A percentile compares a stretch with the other conserved stretches of the same genome.
These are phyloP conservation scores for Baeospora myosura DNA, from an alignment of 1,284 basidiomycete species.

Conservation along the genomic window DNA sequence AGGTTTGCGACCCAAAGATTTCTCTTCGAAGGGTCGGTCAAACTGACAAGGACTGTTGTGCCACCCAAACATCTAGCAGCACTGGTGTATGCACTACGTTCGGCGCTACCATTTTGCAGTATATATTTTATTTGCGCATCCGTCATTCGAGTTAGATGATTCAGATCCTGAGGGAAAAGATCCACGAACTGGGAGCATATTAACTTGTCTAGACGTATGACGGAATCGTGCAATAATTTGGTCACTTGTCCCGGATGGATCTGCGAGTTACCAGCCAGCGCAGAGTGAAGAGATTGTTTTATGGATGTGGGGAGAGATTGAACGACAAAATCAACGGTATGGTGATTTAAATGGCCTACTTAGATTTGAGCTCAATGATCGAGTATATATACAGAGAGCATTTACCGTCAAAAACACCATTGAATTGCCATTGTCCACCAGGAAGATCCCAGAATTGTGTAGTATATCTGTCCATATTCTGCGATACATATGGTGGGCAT, in stretches of 20 bases:
- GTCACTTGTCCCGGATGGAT: conserved; percentile 33
- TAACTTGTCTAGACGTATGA: conserved; percentile 34
- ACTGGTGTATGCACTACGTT: conserved; percentile 21
- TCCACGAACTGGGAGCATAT: conserved; percentile 38
- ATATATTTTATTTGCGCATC: conserved; percentile 20
- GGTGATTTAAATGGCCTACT: conserved; percentile 54
- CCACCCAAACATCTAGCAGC: conserved; percentile 50
- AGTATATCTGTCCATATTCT: conserved; percentile 49
- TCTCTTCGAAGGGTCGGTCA: conserved; percentile 42
- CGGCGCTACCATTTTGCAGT: conserved; percentile 15
- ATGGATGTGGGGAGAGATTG: conserved; percentile 39
- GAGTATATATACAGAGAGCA: conserved; percentile 2
- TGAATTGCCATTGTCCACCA: conserved; percentile 50
- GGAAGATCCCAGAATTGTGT: conserved; percentile 48
- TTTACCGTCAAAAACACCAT: conserved; percentile 55
- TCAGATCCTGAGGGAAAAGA: conserved; percentile 32
- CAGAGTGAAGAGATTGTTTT: conserved; percentile 31
- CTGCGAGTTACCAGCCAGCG: conserved; percentile 21
- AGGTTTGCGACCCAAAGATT: conserved; percentile 63
- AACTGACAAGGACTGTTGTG: conserved; percentile 50
- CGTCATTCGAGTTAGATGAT: conserved; percentile 14
- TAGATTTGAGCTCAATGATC: conserved; percentile 11
- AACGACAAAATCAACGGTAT: conserved; percentile 47
- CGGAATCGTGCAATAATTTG: conserved; percentile 31
- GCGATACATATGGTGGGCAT: conserved; percentile 38